Evolutionary conservation across 2,329 filamentous ascomycete species (phyloP), one percentile per base, ranked within the genome.

Genomic region (Nakataea oryzae): DNA sequence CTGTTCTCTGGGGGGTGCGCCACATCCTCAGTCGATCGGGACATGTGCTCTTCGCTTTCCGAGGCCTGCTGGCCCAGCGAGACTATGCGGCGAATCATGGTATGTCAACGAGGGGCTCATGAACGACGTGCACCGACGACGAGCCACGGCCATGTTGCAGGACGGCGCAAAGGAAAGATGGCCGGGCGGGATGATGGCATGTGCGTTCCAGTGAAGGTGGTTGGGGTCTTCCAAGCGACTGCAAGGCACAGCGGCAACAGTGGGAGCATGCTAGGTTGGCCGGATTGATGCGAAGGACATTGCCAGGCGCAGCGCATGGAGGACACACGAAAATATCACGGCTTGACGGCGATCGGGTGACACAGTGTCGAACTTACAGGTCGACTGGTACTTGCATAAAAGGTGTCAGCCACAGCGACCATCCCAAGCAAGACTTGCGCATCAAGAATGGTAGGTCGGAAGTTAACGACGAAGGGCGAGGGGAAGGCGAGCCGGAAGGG

Each of bases 21-120:
- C 69, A 79, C 80, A 77, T 86, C 83, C 76, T 82, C 82, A 67
- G 80, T 75, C 69, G 79, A 78, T 64, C 82, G 81, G 75, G 84
- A 80, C 85, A 87, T 87, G 77, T 78, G 78, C 73, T 77, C 76
- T 73, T 76, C 71, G 66, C 73, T 71, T 68, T 76, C 73, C 66
- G 70, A 70, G 72, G 74, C 75, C 72, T 69, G 71, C 65, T 75
- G 75, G 72, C 76, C 75, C 63, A 75, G 69, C 65, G 74, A 77
- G 69, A 72, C 77, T 79, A 76, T 69, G 66, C 73, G 72, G 63
- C 74, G 74, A 62, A 76, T 70, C 75, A 78, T 77, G 21, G 24
- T 50, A 47, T 17, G 68, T 78, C 67, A 78, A 75, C 24, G 47
- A 47, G 58, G 41, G 24, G 60, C 56, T 56, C 61, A 60, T 61